Evolutionary conservation across 108 stramenopile genomes (phyloP).

Genomic region (Stephanodiscus minutulus): DNA sequence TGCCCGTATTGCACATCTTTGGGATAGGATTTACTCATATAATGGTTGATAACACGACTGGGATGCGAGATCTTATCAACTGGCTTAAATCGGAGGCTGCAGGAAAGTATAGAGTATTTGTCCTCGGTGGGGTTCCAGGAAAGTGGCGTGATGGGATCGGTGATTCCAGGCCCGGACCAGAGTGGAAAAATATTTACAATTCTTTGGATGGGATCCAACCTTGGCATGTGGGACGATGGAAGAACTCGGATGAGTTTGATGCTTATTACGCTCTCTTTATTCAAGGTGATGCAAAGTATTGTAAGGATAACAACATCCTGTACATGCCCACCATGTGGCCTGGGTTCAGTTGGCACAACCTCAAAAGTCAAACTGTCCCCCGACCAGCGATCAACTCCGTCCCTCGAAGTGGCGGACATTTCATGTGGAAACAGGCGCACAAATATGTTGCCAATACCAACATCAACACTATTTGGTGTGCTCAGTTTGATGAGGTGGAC

Average conservation of each 20-base stretch:
- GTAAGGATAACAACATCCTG: constrained; percentile 28
- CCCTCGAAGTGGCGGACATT: constrained; percentile 40
- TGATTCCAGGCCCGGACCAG: constrained; percentile 13
- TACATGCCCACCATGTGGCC: constrained; percentile 59
- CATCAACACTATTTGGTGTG: constrained; percentile 40
- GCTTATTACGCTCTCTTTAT: constrained; percentile 20
- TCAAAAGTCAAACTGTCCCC: constrained; percentile 4
- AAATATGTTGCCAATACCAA: constrained; percentile 10
- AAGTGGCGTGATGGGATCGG: constrained; percentile 15
- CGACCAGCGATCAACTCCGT: constrained; percentile 27
- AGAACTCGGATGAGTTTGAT: not conserved
- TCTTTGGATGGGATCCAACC: constrained; percentile 45
- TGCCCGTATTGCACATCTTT: constrained; percentile 33
- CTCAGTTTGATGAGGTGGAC: constrained; percentile 55
- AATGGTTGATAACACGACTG: constrained; percentile 12
- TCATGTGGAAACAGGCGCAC: constrained; percentile 50
- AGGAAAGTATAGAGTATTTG: constrained; percentile 40
- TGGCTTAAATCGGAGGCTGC: constrained; percentile 13
- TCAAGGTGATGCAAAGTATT: constrained; percentile 30
- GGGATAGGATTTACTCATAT: constrained; percentile 40
- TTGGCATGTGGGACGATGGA: constrained; percentile 52
- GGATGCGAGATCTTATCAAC: constrained; percentile 22
- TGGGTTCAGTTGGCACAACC: constrained; percentile 47
- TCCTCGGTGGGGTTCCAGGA: constrained; percentile 37
- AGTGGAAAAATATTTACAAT: constrained; percentile 35